Evolutionary conservation across 2,329 filamentous ascomycete species (phyloP), one percentile per base, ranked within the genome.

Genomic region (Aspergillus clavatus): DNA sequence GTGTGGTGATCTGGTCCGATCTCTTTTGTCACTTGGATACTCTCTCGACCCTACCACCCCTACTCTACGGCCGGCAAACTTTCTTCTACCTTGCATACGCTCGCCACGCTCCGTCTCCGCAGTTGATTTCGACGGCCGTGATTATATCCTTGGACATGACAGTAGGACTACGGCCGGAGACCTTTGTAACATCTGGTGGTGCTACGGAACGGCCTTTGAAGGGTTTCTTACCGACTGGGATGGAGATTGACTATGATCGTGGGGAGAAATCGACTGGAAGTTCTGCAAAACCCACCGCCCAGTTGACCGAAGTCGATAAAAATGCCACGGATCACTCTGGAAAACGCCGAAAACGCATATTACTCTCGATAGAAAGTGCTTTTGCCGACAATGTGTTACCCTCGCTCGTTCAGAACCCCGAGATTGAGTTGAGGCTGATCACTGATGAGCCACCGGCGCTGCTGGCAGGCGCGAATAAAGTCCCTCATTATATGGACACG

Each of bases 371-470:
- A 0, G 68, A 67, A 40, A 67, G 66, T 23, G 61, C 64, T 5
- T 70, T 71, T 43, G 65, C 65, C 42, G 65, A 68, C 24, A 61
- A 61, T 24, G 56, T 70, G 7, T 60, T 71, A 27, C 63, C 67
- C 0, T 66, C 60, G 4, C 56, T 71, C 16, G 58, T 68, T 19
- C 59, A 63, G 38, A 67, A 68, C 24, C 59, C 68, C 14, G 58
- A 63, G 26, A 58, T 71, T 45, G 69, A 72, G 43, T 55, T 72
- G 19, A 66, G 69, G 7, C 54, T 72, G 51, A 71, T 72, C 21
- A 69, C 67, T 7, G 66, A 70, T 43, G 67, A 70, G 44, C 58
- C 61, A 8, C 63, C 61, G 10, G 66, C 66, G 4, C 52, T 67
- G 21, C 60, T 67, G 38, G 62, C 65, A 12, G 64, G 64, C 12